Base-by-base conservation (phyloP, 2,329 filamentous ascomycete genomes). In the Calonectria montana region DNA sequence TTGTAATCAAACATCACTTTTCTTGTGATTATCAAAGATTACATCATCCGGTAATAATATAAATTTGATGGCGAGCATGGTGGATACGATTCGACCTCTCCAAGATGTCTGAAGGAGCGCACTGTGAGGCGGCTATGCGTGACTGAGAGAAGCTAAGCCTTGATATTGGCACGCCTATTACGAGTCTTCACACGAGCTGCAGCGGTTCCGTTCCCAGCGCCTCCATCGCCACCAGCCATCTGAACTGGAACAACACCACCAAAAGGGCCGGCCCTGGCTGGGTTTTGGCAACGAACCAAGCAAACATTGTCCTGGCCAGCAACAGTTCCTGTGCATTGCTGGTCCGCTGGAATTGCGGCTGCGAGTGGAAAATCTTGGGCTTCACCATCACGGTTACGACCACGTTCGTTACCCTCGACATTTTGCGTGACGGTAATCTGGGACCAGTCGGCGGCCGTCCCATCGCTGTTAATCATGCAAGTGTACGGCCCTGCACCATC, bases 391-490 rank as follows among this genome's bases (percentile, higher is more conserved):
- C 82, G 80, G 80, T 88, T 88, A 59, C 88, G 85, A 65, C 81
- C 79, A 27, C 78, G 76, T 8, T 67, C 61, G 69, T 73, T 79
- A 43, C 80, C 80, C 2, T 65, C 75, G 25, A 82, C 78, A 67
- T 82, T 80, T 69, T 77, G 73, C 27, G 88, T 88, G 67, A 92
- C 90, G 39, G 87, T 82, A 80, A 91, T 88, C 29, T 64, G 55
- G 1, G 74, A 66, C 57, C 71, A 74, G 62, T 29, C 66, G 7
- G 57, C 29, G 29, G 87, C 91, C 4, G 90, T 91, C 67, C 85
- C 91, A 69, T 91, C 90, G 67, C 85, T 82, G 78, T 92, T 91
- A 79, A 93, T 91, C 86, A 90, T 90, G 84, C 91, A 92, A 8
- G 84, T 88, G 82, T 91, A 93, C 2, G 91, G 91, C 13, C 91